Base-by-base conservation (phyloP, 208 protist genomes). In the Spongospora subterranea region DNA sequence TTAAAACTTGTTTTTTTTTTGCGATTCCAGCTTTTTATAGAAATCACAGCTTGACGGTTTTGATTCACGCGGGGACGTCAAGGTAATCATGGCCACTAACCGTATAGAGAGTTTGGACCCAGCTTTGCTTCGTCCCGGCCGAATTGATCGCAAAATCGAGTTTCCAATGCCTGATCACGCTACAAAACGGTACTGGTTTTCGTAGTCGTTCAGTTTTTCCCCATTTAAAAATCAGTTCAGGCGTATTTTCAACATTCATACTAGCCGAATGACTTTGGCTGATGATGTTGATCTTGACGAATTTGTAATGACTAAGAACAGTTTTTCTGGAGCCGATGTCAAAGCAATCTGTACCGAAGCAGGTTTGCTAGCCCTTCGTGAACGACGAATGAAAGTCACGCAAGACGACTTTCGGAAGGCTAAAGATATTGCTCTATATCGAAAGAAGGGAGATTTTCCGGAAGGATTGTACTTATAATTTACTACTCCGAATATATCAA, bases 71-170 rank as follows among this genome's bases (percentile, higher is more conserved):
- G 98, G 97, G 46, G 98, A 99, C 91, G 98, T 99, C n/a, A 99
- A 99, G 95, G 95, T 99, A 35, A 99, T 99, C 90, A 99, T 99
- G 97, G 99, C 99, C 0, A 99, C 99, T 0, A 99, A 99, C 94
- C 94, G 98, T 82, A 99, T 99, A 92, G 98, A 99, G 91, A 98
- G 97, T 0, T 96, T 99, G 0, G 99, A 99, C 95, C 98, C 99
- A 0, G 99, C 99, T 0, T 98, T 99, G 1, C 99, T 99, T 91
- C 96, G 98, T 39, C 98, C 99, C 0, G 98, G 99, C 46, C 97
- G 99, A 92, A 99, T 99, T 92, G 99, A 99, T 93, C 94, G 99
- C 71, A 99, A 99, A 94, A 99, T 99, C 91, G 98, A 99, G 93
- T 99, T 99, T 93, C 98, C 98, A 17, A 96, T 99, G 53, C 99